Evolutionary conservation across 176 grass and related monocot species (phyloP).

Genomic region (Elaeis guineensis): DNA sequence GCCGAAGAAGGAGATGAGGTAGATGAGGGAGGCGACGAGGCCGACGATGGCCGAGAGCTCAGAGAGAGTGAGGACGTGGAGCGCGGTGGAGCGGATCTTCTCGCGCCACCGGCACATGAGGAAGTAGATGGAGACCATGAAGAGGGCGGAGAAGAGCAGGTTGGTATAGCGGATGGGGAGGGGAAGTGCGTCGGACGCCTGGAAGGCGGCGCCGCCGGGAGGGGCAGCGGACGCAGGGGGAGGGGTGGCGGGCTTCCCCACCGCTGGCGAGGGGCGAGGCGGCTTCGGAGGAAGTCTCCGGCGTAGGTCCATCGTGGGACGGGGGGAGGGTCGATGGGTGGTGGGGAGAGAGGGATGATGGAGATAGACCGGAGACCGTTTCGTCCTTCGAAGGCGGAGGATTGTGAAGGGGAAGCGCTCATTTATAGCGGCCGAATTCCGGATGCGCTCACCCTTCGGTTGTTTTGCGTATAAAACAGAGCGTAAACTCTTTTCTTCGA

Average conservation of each 20-base stretch:
- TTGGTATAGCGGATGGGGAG: slow-evolving; percentile 13
- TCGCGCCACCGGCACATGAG: slow-evolving; percentile 11
- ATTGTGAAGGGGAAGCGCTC: too few species aligned
- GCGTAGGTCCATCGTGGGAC: neutral
- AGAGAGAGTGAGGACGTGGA: slow-evolving; percentile 1
- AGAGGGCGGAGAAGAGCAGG: slow-evolving; percentile 10
- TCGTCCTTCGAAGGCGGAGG: too few species aligned
- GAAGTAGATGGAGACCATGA: slow-evolving; percentile 7
- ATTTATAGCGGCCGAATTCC: too few species aligned
- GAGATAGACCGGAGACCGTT: too few species aligned
- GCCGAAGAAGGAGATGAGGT: slow-evolving; percentile 13
- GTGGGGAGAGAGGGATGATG: too few species aligned
- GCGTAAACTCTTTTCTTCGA: too few species aligned
- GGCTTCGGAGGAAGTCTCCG: neutral
- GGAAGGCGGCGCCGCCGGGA: neutral
- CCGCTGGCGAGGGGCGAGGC: neutral
- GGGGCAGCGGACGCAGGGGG: neutral
- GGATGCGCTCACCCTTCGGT: too few species aligned
- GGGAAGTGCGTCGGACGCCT: slow-evolving; percentile 14
- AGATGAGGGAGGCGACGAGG: slow-evolving; percentile 13
- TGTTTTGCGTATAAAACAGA: too few species aligned
- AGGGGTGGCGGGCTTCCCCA: too few species aligned
- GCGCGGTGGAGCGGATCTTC: slow-evolving; percentile 2
- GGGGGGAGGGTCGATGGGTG: neutral
- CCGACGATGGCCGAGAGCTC: slow-evolving; percentile 10